Evolutionary conservation across 2,329 filamentous ascomycete genomes (phyloP).

Genomic region (Alternaria alternata): DNA sequence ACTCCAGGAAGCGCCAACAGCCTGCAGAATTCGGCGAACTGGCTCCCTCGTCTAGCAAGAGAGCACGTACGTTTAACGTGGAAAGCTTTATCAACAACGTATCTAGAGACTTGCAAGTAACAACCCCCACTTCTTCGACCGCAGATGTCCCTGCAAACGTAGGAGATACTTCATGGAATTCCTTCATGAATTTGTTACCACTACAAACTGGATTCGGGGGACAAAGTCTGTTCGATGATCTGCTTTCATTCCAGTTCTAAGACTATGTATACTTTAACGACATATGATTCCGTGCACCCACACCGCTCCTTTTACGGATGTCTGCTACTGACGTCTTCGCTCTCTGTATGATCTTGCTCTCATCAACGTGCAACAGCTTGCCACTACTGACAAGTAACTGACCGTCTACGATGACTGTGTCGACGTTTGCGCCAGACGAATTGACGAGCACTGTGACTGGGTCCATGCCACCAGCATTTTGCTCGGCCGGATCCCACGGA

Average conservation of each 20-base stretch:
- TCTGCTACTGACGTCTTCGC: constrained; percentile 21
- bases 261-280: constrained; percentile 19
- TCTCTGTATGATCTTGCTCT: constrained; percentile 9
- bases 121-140: constrained; percentile 1
- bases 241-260: constrained; percentile 16
- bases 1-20: constrained; percentile 11
- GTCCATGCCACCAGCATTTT: constrained; percentile 42
- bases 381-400: constrained; percentile 21
- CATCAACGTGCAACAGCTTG: constrained; percentile 19
- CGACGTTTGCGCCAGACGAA: constrained; percentile 23
- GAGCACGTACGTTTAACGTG: constrained; percentile 12
- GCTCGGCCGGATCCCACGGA: constrained; percentile 50
- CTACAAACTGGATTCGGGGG: constrained; percentile 19
- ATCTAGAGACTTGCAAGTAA: constrained; percentile 18
- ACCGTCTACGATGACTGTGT: constrained; percentile 32
- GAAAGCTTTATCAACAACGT: constrained; percentile 15
- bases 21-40: background rate
- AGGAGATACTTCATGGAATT: constrained; percentile 10
- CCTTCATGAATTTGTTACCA: constrained; percentile 14
- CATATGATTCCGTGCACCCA: constrained; percentile 41
- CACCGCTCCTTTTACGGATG: constrained; percentile 24
- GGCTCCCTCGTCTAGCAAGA: constrained; percentile 1
- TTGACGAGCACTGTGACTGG: constrained; percentile 45
- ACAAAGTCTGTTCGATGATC: constrained; percentile 20
- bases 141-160: background rate